Percentiles rank a stretch among this genome's conserved stretches.
Evolutionary conservation across 2,329 filamentous ascomycete genomes (phyloP).

Genomic region (Phialophora macrospora): DNA sequence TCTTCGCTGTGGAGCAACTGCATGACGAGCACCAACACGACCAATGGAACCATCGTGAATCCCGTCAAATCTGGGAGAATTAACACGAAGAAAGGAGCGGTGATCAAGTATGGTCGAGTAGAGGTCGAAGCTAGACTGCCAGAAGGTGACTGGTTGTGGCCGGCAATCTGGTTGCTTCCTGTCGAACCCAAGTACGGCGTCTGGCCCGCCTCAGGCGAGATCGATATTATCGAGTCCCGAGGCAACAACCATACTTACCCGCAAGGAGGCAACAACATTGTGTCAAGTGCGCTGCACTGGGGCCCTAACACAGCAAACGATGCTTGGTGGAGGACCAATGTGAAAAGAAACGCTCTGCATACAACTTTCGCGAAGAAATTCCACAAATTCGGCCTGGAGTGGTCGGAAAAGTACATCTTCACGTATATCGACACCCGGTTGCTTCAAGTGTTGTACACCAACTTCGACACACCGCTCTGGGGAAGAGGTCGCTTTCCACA

Average conservation of each 20-base stretch:
- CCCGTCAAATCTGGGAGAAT: slow-evolving; percentile 79
- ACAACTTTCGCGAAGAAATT: slow-evolving; percentile 72
- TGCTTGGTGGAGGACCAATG: slow-evolving; percentile 82
- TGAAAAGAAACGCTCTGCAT: slow-evolving; percentile 75
- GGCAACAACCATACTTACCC: slow-evolving; percentile 80
- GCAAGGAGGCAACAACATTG: slow-evolving; percentile 80
- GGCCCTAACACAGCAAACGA: slow-evolving; percentile 74
- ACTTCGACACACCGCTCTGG: slow-evolving; percentile 73
- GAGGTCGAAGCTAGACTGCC: slow-evolving; percentile 80
- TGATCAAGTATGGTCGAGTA: slow-evolving; percentile 79
- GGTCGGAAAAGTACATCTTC: slow-evolving; percentile 87
- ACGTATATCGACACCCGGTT: slow-evolving; percentile 83
- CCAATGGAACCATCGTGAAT: slow-evolving; percentile 76
- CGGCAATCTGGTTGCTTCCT: slow-evolving; percentile 87
- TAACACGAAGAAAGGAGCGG: slow-evolving; percentile 71
- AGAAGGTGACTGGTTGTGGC: slow-evolving; percentile 84
- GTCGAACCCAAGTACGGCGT: slow-evolving; percentile 71
- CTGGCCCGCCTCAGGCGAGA: slow-evolving; percentile 82
- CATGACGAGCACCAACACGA: slow-evolving; percentile 75
- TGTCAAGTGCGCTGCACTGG: slow-evolving; percentile 81
- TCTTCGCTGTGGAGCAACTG: slow-evolving; percentile 66
- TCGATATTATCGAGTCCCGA: slow-evolving; percentile 79
- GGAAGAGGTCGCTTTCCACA: slow-evolving; percentile 70
- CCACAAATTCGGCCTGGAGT: slow-evolving; percentile 82
- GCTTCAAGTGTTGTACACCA: slow-evolving; percentile 78